phyloP scores from a whole-genome alignment of 805 yeast species.

The Vanderwaltozyma tropicalis region DNA sequence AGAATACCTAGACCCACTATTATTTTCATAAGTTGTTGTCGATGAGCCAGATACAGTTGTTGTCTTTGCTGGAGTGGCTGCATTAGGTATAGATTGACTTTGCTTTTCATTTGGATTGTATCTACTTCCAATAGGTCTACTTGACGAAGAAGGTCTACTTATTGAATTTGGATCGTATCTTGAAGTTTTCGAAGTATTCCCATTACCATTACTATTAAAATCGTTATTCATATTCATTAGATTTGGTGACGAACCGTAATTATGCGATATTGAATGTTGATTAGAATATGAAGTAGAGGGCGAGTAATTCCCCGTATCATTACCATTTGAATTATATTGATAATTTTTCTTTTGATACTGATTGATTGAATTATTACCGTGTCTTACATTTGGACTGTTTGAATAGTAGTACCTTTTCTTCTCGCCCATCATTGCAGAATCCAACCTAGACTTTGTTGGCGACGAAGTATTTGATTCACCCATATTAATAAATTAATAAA shows the following conservation, averaged over 20 bases:
- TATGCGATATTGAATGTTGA: not conserved
- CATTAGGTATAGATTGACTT: not conserved
- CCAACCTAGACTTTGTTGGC: not conserved
- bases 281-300: not conserved
- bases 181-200: conserved; percentile 12
- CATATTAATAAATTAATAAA: too few species aligned
- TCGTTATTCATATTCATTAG: too few species aligned
- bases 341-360: conserved; percentile 5
- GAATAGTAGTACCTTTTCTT: conserved; percentile 26
- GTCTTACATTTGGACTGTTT: conserved; percentile 20
- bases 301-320: not conserved
- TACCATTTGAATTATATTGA: not conserved
- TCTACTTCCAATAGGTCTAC: conserved; percentile 15
- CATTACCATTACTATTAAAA: not conserved
- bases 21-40: not conserved
- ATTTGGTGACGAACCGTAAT: not conserved
- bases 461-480: conserved; percentile 2
- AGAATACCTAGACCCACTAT: conserved; percentile 9
- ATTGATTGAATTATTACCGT: conserved; percentile 12
- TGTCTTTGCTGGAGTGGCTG: not conserved
- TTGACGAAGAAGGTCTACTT: conserved; percentile 9
- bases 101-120: conserved; percentile 18
- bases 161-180: conserved; percentile 22
- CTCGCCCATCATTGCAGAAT: conserved; percentile 10
- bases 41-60: not conserved